Evolutionary conservation across 1,284 basidiomycete genomes (phyloP), one percentile per base, ranked within the genome.

Genomic region (Trametes polyzona): DNA sequence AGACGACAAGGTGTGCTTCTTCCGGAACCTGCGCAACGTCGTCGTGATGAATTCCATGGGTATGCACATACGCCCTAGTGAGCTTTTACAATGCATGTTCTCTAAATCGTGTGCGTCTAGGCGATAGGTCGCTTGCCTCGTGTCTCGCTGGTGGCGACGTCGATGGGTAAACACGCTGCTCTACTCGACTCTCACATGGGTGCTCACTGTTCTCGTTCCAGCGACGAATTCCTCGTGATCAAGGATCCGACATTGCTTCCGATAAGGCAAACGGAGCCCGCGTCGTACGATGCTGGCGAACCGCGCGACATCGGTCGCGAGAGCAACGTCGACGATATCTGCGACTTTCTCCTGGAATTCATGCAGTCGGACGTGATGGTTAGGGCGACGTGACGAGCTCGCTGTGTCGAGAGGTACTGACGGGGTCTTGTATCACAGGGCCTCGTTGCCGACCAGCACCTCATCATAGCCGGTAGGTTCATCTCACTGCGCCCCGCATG

Each of bases 261-360:
- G 24, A 69, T 76, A 32, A 69, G 69, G 26, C 73, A 78, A 33
- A 73, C 77, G 12, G 66, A 75, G 0, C 78, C 92, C 9, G 86
- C 84, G 1, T 68, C 74, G 7, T 92, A 93, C 66, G 65, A 73
- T 17, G 58, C 42, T 8, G 52, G 40, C 32, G 58, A 41, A 47
- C 57, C 24, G 23, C 76, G 27, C 72, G 71, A 3, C 4, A 42
- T 61, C 6, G 62, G 58, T 10, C 76, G 82, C 17, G 76, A 83
- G 2, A 85, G 85, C 59, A 85, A 79, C 0, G 81, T 93, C 4
- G 78, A 87, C 2, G 91, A 94, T 62, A 85, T 94, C 1, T 88
- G 87, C 60, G 79, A 93, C 59, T 95, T 95, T 66, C 78, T 95
- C 35, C 82, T 94, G 21, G 86, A 93, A 63, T 95, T 91, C 59